A percentile compares a stretch with the other conserved stretches of the same genome.
These are phyloP conservation scores for Phytophthora capsici DNA, from an alignment of 352 stramenopile genomes.

Conservation along the genomic window DNA sequence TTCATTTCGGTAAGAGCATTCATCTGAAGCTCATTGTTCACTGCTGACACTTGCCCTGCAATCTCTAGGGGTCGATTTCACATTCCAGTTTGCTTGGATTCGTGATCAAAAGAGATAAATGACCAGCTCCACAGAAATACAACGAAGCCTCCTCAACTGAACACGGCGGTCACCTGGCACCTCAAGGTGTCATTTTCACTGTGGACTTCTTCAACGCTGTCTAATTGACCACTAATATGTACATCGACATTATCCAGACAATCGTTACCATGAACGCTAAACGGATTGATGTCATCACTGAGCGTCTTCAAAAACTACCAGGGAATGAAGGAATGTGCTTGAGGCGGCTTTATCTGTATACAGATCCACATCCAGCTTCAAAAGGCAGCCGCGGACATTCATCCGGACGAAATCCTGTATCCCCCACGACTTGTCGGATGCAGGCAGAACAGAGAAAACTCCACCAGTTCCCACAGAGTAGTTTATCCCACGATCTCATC, in stretches of 20 bases:
- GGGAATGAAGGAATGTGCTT: not conserved
- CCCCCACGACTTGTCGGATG: not conserved
- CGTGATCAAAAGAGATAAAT: slow-evolving; percentile 1
- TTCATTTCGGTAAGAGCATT: slow-evolving; percentile 34
- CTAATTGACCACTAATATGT: slow-evolving; percentile 23
- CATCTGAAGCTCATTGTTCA: not conserved
- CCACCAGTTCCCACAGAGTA: not conserved
- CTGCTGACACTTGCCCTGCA: not conserved
- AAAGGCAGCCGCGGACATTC: not conserved
- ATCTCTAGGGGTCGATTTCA: slow-evolving; percentile 29
- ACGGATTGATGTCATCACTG: not conserved
- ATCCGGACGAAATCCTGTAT: not conserved
- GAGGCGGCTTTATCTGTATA: not conserved
- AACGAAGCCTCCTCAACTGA: no score
- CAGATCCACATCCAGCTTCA: not conserved
- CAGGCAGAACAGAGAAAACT: not conserved
- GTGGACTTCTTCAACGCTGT: slow-evolving; percentile 24
- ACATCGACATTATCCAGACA: slow-evolving; percentile 15
- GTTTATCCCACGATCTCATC: no score
- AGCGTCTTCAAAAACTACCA: not conserved
- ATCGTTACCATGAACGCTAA: not conserved
- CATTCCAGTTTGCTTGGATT: slow-evolving; percentile 34
- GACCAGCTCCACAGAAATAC: not conserved
- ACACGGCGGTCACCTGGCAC: slow-evolving; percentile 7
- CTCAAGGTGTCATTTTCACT: slow-evolving; percentile 10